Conservation (phyloP, 2,329 filamentous ascomycete species). For the Aspergillus brasiliensis region DNA sequence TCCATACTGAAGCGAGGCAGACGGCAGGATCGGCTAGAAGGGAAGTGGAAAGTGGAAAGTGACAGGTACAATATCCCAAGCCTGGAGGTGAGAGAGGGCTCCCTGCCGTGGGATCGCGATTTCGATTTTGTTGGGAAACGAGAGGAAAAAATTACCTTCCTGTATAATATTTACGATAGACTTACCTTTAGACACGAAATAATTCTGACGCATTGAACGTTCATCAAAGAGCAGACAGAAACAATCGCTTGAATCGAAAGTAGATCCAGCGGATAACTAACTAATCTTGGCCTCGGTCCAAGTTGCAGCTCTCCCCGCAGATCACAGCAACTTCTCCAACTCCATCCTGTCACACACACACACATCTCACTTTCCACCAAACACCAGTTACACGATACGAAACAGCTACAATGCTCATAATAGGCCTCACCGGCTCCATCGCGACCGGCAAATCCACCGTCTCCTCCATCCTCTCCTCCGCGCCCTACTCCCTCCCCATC, state of each 20-base stretch:
- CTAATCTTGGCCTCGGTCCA: neutral
- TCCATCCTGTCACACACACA: neutral
- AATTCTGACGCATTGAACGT: too few relatives aligned
- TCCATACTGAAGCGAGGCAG: neutral
- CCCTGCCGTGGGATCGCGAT: too few relatives aligned
- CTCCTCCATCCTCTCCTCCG: slow-evolving; percentile 74
- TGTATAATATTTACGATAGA: too few relatives aligned
- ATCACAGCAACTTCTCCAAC: neutral
- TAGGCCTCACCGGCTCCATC: slow-evolving; percentile 95
- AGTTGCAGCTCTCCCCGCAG: neutral
- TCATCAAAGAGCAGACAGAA: too few relatives aligned
- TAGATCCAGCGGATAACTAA: too few relatives aligned
- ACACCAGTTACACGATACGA: neutral
- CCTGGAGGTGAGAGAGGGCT: too few relatives aligned
- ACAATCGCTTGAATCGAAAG: too few relatives aligned
- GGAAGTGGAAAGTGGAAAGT: neutral
- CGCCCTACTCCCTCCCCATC: slow-evolving; percentile 84
- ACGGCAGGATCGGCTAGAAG: neutral
- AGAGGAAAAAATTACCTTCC: too few relatives aligned
- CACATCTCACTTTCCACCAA: neutral
- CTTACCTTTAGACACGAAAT: too few relatives aligned
- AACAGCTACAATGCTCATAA: slow-evolving; percentile 73
- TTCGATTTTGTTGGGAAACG: too few relatives aligned
- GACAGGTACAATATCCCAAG: too few relatives aligned
- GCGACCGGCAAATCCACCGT: slow-evolving; percentile 98